Evolutionary conservation across 1,139 yeast species (phyloP).

Genomic region (Komagataea norvegica): DNA sequence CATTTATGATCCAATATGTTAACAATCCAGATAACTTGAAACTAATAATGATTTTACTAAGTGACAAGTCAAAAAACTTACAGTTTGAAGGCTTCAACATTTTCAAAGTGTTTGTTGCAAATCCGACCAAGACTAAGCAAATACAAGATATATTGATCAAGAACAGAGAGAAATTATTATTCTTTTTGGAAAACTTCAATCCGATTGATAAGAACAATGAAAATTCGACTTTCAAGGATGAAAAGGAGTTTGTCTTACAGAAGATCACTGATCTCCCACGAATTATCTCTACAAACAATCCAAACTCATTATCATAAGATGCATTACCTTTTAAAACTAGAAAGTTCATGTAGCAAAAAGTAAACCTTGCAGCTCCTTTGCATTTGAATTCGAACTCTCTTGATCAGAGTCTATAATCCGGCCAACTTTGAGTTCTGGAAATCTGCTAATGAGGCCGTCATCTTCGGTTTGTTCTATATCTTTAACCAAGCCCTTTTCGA

Average conservation of each 20-base stretch:
- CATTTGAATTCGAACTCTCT: too few species aligned
- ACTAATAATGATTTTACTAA: constrained; percentile 75
- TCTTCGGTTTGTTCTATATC: constrained; percentile 1
- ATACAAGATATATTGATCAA: constrained; percentile 77
- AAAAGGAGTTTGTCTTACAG: constrained; percentile 71
- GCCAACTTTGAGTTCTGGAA: background rate
- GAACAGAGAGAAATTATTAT: constrained; percentile 71
- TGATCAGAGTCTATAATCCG: too few species aligned
- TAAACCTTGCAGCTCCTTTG: too few species aligned
- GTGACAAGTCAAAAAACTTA: constrained; percentile 84
- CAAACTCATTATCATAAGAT: constrained; percentile 1
- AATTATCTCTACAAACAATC: constrained; percentile 29
- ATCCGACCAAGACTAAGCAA: constrained; percentile 81
- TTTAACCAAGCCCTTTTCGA: constrained; percentile 2
- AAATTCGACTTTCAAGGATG: constrained; percentile 59
- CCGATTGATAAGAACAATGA: constrained; percentile 56
- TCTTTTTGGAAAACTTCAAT: constrained; percentile 65
- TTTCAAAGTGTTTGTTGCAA: constrained; percentile 90
- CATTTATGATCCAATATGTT: constrained; percentile 70
- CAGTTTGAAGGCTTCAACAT: constrained; percentile 91
- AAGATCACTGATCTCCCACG: constrained; percentile 70
- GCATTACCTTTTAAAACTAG: background rate
- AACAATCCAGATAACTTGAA: constrained; percentile 79
- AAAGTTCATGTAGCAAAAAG: background rate
- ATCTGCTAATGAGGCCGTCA: background rate